phyloP scores from a whole-genome alignment of 305 asterid species.

The Fraxinus albicans region DNA sequence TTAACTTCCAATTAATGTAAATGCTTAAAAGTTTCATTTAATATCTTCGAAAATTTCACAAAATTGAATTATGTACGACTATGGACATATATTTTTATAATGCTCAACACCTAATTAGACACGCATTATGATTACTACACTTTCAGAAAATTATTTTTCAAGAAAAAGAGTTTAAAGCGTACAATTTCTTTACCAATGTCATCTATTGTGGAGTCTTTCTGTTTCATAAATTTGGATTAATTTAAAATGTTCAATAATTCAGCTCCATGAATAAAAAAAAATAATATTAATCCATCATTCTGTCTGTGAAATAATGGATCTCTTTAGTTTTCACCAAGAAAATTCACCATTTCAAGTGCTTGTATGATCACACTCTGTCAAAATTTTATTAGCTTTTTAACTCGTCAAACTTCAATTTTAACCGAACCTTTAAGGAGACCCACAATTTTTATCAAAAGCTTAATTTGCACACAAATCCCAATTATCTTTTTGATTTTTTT shows the following conservation, averaged over 20 bases:
- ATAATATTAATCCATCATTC: neutral
- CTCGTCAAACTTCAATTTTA: too few species aligned
- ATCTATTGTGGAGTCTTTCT: neutral
- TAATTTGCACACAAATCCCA: too few species aligned
- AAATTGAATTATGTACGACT: too few species aligned
- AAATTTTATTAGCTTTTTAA: too few species aligned
- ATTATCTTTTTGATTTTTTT: too few species aligned
- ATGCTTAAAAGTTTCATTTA: too few species aligned
- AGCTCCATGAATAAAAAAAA: too few species aligned
- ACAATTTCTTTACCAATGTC: neutral
- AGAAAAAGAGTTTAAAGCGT: too few species aligned
- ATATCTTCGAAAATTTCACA: neutral
- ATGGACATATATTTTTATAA: neutral
- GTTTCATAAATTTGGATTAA: neutral
- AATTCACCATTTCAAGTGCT: neutral
- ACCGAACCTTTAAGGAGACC: too few species aligned
- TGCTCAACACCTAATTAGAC: neutral
- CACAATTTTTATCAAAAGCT: too few species aligned
- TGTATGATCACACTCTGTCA: too few species aligned
- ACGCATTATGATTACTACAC: neutral
- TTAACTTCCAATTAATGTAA: neutral
- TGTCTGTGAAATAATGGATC: neutral
- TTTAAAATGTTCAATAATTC: neutral
- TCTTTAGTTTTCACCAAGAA: neutral
- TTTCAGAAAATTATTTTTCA: neutral